These are phyloP conservation scores for Fimicolochytrium jonesii DNA, from an alignment of 192 early-diverging fungal species.

Conservation along the genomic window DNA sequence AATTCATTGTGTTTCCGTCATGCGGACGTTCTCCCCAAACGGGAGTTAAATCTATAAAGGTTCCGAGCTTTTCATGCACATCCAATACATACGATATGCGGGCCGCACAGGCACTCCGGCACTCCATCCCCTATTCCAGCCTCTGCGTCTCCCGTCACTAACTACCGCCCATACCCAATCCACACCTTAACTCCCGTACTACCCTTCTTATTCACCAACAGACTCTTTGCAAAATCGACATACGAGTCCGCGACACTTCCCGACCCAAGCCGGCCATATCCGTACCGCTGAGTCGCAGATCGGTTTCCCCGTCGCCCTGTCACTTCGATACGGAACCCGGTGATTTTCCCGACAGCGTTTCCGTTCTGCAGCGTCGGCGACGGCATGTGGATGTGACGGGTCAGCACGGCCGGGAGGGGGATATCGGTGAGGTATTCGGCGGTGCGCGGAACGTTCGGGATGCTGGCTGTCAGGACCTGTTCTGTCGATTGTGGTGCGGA, in stretches of 20 bases:
- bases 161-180: constrained; percentile 42
- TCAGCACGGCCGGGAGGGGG: constrained; percentile 33
- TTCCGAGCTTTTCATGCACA: too few species aligned
- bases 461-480: neutral
- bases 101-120: too few species aligned
- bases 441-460: neutral
- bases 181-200: constrained; percentile 49
- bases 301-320: constrained; percentile 40
- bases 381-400: constrained; percentile 28
- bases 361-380: constrained; percentile 7
- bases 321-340: constrained; percentile 42
- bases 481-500: neutral
- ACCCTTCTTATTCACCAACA: constrained; percentile 46
- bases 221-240: constrained; percentile 42
- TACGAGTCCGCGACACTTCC: constrained; percentile 17
- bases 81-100: too few species aligned
- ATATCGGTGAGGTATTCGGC: constrained; percentile 22
- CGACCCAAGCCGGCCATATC: constrained; percentile 38
- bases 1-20: too few species aligned
- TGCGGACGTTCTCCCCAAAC: too few species aligned
- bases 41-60: too few species aligned
- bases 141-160: too few species aligned
- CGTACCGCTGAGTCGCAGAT: constrained; percentile 26
- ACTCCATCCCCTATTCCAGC: too few species aligned
- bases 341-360: constrained; percentile 31